Percentiles rank a stretch among this genome's conserved stretches.
Conservation (phyloP, 306 rosid genomes). For the Cicer chorassanicum region DNA sequence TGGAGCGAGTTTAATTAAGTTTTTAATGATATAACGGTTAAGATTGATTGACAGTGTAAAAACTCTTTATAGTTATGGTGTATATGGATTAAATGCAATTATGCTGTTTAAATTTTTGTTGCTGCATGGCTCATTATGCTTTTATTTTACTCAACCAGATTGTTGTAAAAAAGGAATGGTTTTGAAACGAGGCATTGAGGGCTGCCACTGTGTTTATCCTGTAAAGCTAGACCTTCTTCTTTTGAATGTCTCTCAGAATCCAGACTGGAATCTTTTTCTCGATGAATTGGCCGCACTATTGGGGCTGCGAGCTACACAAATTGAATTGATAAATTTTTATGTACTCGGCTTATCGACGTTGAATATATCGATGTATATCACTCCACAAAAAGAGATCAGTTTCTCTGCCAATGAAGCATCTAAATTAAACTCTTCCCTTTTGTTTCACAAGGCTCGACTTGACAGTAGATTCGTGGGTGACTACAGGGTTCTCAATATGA, state of each 20-base stretch:
- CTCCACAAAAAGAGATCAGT: constrained; percentile 72
- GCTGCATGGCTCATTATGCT: neutral
- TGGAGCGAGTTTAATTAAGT: neutral
- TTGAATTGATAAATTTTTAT: constrained; percentile 81
- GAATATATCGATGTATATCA: constrained; percentile 91
- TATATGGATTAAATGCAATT: too few species aligned
- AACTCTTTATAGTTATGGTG: too few species aligned
- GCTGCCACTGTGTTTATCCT: constrained; percentile 90
- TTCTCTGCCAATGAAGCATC: constrained; percentile 72
- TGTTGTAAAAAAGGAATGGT: constrained; percentile 86
- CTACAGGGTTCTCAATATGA: constrained; percentile 77
- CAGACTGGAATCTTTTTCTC: constrained; percentile 69
- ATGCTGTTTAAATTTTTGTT: neutral
- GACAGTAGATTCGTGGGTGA: constrained; percentile 74
- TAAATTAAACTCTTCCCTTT: constrained; percentile 73
- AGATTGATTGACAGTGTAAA: too few species aligned
- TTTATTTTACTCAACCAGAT: constrained; percentile 58
- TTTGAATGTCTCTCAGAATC: constrained; percentile 77
- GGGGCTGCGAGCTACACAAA: constrained; percentile 66
- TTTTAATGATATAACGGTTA: too few species aligned
- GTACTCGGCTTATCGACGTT: constrained; percentile 60
- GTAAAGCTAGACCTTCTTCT: constrained; percentile 90
- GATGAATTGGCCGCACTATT: constrained; percentile 71
- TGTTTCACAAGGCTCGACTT: constrained; percentile 69
- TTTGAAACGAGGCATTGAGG: constrained; percentile 64